These are phyloP conservation scores for Quercus berberidifolia DNA, from an alignment of 306 rosid genomes.

Conservation along the genomic window DNA sequence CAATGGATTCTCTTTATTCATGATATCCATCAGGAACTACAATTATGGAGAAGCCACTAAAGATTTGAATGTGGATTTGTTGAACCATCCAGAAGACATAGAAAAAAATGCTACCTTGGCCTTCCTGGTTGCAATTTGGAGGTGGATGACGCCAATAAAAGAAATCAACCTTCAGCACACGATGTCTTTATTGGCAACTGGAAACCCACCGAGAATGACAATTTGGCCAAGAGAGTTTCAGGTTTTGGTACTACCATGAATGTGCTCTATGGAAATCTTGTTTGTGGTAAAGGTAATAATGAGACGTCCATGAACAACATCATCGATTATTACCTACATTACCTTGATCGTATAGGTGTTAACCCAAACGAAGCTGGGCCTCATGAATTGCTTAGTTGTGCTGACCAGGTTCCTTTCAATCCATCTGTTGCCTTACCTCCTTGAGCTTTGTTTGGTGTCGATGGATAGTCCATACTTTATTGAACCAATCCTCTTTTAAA, in stretches of 20 bases:
- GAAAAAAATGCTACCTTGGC: slow-evolving; percentile 92
- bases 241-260: slow-evolving; percentile 96
- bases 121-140: slow-evolving; percentile 84
- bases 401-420: slow-evolving; percentile 64
- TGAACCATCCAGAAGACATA: slow-evolving; percentile 80
- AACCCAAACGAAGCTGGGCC: slow-evolving; percentile 63
- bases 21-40: slow-evolving; percentile 65
- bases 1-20: slow-evolving; percentile 10
- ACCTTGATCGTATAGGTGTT: slow-evolving; percentile 71
- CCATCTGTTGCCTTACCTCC: slow-evolving; percentile 35
- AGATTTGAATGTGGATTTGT: slow-evolving; percentile 63
- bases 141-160: slow-evolving; percentile 78
- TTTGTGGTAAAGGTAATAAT: slow-evolving; percentile 40
- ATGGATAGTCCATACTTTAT: too few relatives aligned
- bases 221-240: slow-evolving; percentile 53
- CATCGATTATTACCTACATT: slow-evolving; percentile 45
- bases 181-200: slow-evolving; percentile 76
- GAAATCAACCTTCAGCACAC: slow-evolving; percentile 79
- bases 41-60: slow-evolving; percentile 79
- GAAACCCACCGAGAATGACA: slow-evolving; percentile 94
- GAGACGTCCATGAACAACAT: too few relatives aligned
- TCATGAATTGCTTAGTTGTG: slow-evolving; percentile 57
- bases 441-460: slow-evolving; percentile 11
- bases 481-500: background rate
- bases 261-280: slow-evolving; percentile 68